Evolutionary conservation across 2,329 filamentous ascomycete species (phyloP).

Genomic region (Cadophora sp.): DNA sequence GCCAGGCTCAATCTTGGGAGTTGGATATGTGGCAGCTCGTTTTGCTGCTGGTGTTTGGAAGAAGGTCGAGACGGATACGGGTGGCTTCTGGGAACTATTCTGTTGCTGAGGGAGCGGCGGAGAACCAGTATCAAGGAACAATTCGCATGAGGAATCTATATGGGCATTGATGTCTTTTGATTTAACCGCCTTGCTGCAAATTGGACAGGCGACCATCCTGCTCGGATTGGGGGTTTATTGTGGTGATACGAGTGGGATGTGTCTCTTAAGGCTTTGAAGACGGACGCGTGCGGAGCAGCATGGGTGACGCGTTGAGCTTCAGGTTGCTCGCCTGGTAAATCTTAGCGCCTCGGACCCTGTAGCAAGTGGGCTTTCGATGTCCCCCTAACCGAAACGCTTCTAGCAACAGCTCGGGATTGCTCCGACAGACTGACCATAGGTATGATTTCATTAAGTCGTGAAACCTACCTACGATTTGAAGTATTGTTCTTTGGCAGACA

Average conservation of each 20-base stretch:
- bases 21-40: conserved; percentile 47
- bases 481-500: background rate
- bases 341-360: background rate
- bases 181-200: conserved; percentile 77
- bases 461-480: too few relatives aligned
- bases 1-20: conserved; percentile 43
- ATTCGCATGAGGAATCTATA: conserved; percentile 82
- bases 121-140: conserved; percentile 62
- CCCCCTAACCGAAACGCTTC: too few relatives aligned
- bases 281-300: background rate
- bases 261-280: background rate
- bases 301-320: conserved; percentile 11
- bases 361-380: too few relatives aligned
- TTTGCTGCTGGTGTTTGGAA: conserved; percentile 68
- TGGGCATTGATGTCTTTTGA: conserved; percentile 84
- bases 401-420: too few relatives aligned
- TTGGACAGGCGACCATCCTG: conserved; percentile 74
- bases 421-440: too few relatives aligned
- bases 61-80: conserved; percentile 61
- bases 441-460: too few relatives aligned
- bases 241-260: background rate
- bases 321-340: background rate
- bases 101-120: conserved; percentile 46
- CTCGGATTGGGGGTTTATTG: background rate
- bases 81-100: conserved; percentile 46